These are phyloP conservation scores for Skeletonema menzelii DNA, from an alignment of 108 stramenopile species.

Conservation along the genomic window DNA sequence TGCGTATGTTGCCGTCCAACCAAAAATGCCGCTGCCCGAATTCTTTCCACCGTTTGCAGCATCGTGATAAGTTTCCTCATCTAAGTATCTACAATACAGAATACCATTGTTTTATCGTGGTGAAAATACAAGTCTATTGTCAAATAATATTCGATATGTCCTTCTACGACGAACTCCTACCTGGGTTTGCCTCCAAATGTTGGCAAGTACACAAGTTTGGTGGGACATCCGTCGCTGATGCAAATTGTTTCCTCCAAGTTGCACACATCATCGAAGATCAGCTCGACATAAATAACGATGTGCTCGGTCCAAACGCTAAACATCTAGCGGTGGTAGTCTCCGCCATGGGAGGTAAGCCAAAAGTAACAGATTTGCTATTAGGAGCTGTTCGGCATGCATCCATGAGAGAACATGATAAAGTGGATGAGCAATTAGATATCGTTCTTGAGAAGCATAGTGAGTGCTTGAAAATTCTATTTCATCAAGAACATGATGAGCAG, in stretches of 20 bases:
- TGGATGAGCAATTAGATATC: conserved; percentile 31
- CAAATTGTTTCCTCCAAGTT: conserved; percentile 53
- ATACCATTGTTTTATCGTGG: too few species aligned
- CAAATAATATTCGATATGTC: neutral
- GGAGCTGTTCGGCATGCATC: conserved; percentile 63
- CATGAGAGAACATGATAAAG: conserved; percentile 41
- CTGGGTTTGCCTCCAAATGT: conserved; percentile 26
- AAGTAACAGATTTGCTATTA: conserved; percentile 88
- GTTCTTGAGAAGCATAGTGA: conserved; percentile 54
- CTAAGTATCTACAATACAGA: too few species aligned
- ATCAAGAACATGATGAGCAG: conserved; percentile 16
- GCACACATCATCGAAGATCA: conserved; percentile 59
- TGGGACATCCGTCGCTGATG: conserved; percentile 70
- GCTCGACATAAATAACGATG: conserved; percentile 11
- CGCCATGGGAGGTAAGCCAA: conserved; percentile 94
- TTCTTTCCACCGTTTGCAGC: too few species aligned
- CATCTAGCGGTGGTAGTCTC: conserved; percentile 61
- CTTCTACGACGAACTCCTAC: conserved; percentile 10
- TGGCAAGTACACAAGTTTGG: conserved; percentile 88
- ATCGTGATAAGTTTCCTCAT: too few species aligned
- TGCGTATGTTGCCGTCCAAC: neutral
- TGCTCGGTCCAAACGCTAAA: neutral
- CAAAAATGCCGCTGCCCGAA: neutral
- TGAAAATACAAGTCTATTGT: too few species aligned
- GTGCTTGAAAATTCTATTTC: conserved; percentile 46